These are phyloP conservation scores for Auricularia auricula-judae DNA, from an alignment of 768 basidiomycete species.

Conservation along the genomic window DNA sequence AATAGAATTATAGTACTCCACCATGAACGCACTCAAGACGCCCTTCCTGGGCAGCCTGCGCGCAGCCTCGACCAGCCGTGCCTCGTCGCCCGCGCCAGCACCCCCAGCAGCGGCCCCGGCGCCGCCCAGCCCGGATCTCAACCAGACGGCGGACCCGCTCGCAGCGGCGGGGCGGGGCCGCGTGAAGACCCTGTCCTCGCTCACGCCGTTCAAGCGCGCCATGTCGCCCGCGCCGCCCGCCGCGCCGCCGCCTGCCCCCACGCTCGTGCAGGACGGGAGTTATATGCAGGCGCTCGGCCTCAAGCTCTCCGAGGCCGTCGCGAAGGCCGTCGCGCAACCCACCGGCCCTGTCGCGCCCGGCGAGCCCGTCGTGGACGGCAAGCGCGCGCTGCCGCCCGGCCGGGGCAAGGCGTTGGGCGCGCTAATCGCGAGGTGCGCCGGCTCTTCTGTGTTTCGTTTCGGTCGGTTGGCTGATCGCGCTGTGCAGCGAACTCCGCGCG, in stretches of 20 bases:
- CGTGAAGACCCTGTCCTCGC: conserved; percentile 41
- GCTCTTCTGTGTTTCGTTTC: background rate
- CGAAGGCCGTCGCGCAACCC: conserved; percentile 61
- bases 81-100: conserved; percentile 47
- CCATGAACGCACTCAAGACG: conserved; percentile 59
- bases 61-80: conserved; percentile 35
- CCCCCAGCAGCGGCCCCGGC: conserved; percentile 14
- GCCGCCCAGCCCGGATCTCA: background rate
- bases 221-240: conserved; percentile 31
- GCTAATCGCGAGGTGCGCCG: conserved; percentile 59
- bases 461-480: no score
- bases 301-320: conserved; percentile 72
- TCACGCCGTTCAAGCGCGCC: conserved; percentile 47
- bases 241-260: conserved; percentile 27
- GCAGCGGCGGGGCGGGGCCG: conserved; percentile 24
- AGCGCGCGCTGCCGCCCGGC: conserved; percentile 61
- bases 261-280: conserved; percentile 62
- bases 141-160: background rate
- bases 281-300: conserved; percentile 68
- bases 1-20: conserved; percentile 7
- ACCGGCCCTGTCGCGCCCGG: conserved; percentile 33
- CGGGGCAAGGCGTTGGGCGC: conserved; percentile 57
- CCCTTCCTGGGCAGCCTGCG: conserved; percentile 49
- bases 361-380: conserved; percentile 49
- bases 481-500: conserved; percentile 54